Base-by-base conservation (phyloP, 75 land plant genomes). In the Azolla pinnata region DNA sequence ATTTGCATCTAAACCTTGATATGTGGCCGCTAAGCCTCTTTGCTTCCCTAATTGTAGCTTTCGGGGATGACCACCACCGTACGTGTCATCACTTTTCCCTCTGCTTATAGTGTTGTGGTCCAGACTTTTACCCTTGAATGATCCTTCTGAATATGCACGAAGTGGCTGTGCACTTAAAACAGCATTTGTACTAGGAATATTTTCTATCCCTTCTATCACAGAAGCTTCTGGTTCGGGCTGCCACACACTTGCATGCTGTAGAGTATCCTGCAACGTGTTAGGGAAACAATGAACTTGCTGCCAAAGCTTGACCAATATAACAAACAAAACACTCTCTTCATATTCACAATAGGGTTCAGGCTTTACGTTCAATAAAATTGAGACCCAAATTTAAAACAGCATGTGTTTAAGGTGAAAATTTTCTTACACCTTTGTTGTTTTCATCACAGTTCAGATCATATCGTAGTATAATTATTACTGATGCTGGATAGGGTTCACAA, bases 1-100 rank as follows among this genome's bases (percentile, higher is more conserved):
- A 29, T 50, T 55, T 46, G 56, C 55, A 29, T 35, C 74, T 27
- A 57, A 51, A 12, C 74, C 67, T 64, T 56, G 40, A 30, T 70
- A 70, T 56, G 61, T 64, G 23, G 60, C 65, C 27, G 54, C 24
- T 24, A 24, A 3, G 14, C 29, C 24, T 52, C 54, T 29, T 26
- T 52, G 54, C 62, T 44, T 44, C 27, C 42, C 62, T 10, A 52
- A 12, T 1, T 4, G 48, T 44, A 44, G 2, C 17, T 38, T 38
- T 42, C 48, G 42, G 23, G 40, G 4, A 24, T 25, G 29, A 12
- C 20, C 51, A 24, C 34, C 65, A 49, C 16, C 48, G 18, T 35
- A 25, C 14, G 27, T 30, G 17, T 46, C 65, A 49, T 44, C 48
- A 30, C 55, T 63, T 33, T 26, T 31, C 26, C 38, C 54, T 24